Percentiles rank a stretch among this genome's conserved stretches.
Evolutionary conservation across 2,329 filamentous ascomycete species (phyloP).

Genomic region (Colletotrichum limetticola): DNA sequence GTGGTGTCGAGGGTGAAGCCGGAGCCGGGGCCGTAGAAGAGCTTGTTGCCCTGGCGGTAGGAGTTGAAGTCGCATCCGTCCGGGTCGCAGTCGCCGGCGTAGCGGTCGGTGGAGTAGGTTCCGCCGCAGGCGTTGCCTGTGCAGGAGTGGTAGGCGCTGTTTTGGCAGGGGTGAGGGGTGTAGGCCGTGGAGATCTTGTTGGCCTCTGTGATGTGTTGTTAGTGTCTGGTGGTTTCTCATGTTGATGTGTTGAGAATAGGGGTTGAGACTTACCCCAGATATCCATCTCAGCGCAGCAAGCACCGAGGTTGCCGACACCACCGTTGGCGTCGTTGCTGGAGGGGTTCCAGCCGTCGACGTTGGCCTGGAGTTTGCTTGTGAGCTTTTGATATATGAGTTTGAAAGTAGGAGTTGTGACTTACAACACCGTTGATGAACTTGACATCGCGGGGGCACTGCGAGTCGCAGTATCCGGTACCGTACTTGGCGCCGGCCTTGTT

Average conservation of each 20-base stretch:
- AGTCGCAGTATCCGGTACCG: slow-evolving; percentile 67
- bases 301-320: slow-evolving; percentile 62
- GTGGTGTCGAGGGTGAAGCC: slow-evolving; percentile 68
- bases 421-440: slow-evolving; percentile 68
- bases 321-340: slow-evolving; percentile 65
- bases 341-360: slow-evolving; percentile 61
- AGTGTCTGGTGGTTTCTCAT: background rate
- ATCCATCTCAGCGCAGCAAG: slow-evolving; percentile 73
- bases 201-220: slow-evolving; percentile 65
- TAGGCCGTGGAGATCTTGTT: slow-evolving; percentile 72
- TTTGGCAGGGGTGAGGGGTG: slow-evolving; percentile 73
- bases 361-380: slow-evolving; percentile 48
- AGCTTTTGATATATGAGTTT: background rate
- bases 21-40: slow-evolving; percentile 69
- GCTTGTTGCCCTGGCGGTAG: slow-evolving; percentile 72
- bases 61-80: slow-evolving; percentile 78
- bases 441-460: slow-evolving; percentile 64
- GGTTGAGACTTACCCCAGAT: slow-evolving; percentile 50
- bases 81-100: slow-evolving; percentile 72
- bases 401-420: slow-evolving; percentile 25
- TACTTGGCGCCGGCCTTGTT: slow-evolving; percentile 68
- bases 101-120: slow-evolving; percentile 63
- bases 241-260: slow-evolving; percentile 23
- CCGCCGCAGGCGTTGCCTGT: slow-evolving; percentile 62
- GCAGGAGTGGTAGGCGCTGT: slow-evolving; percentile 62